A percentile compares a stretch with the other conserved stretches of the same genome.
These are phyloP conservation scores for Oryza glaberrima DNA, from an alignment of 176 grass and related monocot genomes.

Conservation along the genomic window DNA sequence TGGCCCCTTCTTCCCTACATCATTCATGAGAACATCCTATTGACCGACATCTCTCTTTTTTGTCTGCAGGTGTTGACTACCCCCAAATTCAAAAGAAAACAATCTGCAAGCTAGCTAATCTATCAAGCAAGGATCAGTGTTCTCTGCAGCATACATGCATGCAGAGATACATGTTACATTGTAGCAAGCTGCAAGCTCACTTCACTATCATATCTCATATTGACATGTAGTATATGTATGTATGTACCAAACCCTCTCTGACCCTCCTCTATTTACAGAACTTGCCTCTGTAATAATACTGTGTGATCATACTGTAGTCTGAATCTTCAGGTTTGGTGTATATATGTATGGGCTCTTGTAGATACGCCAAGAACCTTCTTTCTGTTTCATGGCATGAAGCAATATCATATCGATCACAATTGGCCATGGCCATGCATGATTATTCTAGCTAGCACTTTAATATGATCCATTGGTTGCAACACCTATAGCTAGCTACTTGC, in stretches of 20 bases:
- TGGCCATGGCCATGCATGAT: neutral
- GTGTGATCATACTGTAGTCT: neutral
- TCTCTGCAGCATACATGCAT: neutral
- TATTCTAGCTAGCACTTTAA: neutral
- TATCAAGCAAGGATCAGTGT: constrained; percentile 12
- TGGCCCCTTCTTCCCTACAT: constrained; percentile 41
- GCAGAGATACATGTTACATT: neutral
- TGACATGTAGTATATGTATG: neutral
- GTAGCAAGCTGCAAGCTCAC: neutral
- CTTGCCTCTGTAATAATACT: neutral
- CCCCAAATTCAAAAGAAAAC: constrained; percentile 46
- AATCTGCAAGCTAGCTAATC: constrained; percentile 12
- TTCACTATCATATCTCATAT: neutral
- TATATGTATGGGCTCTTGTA: neutral
- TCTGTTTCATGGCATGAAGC: neutral
- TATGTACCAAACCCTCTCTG: neutral
- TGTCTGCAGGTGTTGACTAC: constrained; percentile 86
- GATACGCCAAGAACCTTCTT: constrained; percentile 32
- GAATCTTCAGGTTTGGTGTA: neutral
- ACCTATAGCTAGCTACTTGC: neutral
- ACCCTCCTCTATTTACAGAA: neutral
- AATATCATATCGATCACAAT: neutral
- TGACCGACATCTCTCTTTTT: constrained; percentile 88
- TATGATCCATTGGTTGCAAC: neutral
- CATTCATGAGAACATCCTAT: constrained; percentile 88